Evolutionary conservation across 106 monocot species (phyloP), one percentile per base, ranked within the genome.

Genomic region (Allium cepa): DNA sequence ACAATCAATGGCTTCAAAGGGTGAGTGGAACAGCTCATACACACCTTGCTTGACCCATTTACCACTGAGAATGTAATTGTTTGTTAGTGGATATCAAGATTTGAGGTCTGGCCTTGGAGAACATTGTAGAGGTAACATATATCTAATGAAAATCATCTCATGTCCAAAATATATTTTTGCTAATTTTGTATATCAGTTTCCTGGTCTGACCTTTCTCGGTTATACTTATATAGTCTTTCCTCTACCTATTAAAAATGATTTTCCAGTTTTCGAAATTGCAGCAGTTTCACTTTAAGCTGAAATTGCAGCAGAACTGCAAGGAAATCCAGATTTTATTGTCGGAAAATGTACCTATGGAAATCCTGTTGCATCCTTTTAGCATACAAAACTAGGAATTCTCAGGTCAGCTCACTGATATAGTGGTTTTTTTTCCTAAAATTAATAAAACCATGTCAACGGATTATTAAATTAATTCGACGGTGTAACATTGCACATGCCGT

Each of bases 51-150:
- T 8, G 88, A 91, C 17, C 91, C 95, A 61, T 96, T 96, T 70
- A 85, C 81, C 62, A 85, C 70, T 71, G 81, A 96, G 72, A 75
- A 85, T 8, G 95, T 91, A 26, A 82, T 91, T 76, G 84, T 91
- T 59, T 73, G 62, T 17, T 88, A 96, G 74, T 96, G 95, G 95
- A 88, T 96, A 67, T 96, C 95, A 67, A 80, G 86, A 61, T 96
- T 96, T 83, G 95, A 96, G 80, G 91, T 96, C 13, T 96, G 95
- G 91, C 95, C 95, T 64, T 96, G 79, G 95, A 96, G 71, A 81
- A 18, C 22, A 91, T 91, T 80, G 67, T 85, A 10, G 86, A 84
- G 95, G 95, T 96, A 85, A 68, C 49, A 17, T 63, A n/a, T 63
- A 5, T 53, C 53, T 90, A 22, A 22, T 22, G 22, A 22, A 22